Percentiles rank a stretch among this genome's conserved stretches.
Evolutionary conservation across 1,284 basidiomycete genomes (phyloP).

Genomic region (Sutorius eximius): DNA sequence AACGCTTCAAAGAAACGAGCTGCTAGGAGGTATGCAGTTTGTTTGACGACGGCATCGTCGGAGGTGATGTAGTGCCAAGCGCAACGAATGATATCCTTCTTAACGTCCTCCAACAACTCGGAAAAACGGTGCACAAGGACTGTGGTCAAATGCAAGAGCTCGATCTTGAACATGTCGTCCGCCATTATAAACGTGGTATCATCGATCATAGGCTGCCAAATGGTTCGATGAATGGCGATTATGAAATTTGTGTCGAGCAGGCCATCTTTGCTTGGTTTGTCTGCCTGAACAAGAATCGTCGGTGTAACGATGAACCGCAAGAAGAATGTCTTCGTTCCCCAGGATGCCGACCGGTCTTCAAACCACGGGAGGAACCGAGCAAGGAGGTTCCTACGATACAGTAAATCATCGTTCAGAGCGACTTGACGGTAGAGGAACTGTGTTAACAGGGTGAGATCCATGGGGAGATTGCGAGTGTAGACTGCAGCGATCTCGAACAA

Average conservation of each 20-base stretch:
- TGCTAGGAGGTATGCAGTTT: constrained; percentile 90
- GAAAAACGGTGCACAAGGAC: constrained; percentile 87
- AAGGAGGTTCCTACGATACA: constrained; percentile 82
- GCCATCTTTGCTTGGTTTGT: constrained; percentile 51
- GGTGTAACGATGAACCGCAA: constrained; percentile 91
- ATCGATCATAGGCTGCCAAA: constrained; percentile 80
- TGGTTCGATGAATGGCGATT: constrained; percentile 64
- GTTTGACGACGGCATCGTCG: constrained; percentile 91
- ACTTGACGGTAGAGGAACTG: constrained; percentile 90
- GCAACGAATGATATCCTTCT: constrained; percentile 95
- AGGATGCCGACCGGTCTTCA: constrained; percentile 63
- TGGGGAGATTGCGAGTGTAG: constrained; percentile 79
- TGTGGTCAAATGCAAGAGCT: constrained; percentile 89
- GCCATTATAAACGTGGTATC: constrained; percentile 56
- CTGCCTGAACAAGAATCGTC: constrained; percentile 78
- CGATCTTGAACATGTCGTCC: constrained; percentile 86
- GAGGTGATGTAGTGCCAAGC: constrained; percentile 89
- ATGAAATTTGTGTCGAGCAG: constrained; percentile 75
- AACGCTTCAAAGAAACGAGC: constrained; percentile 94
- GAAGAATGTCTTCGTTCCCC: constrained; percentile 84
- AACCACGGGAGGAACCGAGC: constrained; percentile 87
- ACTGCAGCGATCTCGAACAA: constrained; percentile 87
- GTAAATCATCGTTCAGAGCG: constrained; percentile 60
- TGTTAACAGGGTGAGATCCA: constrained; percentile 81
- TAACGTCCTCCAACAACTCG: constrained; percentile 73